Conservation (phyloP, 2,329 filamentous ascomycete genomes). For the Lojkania enalia region DNA sequence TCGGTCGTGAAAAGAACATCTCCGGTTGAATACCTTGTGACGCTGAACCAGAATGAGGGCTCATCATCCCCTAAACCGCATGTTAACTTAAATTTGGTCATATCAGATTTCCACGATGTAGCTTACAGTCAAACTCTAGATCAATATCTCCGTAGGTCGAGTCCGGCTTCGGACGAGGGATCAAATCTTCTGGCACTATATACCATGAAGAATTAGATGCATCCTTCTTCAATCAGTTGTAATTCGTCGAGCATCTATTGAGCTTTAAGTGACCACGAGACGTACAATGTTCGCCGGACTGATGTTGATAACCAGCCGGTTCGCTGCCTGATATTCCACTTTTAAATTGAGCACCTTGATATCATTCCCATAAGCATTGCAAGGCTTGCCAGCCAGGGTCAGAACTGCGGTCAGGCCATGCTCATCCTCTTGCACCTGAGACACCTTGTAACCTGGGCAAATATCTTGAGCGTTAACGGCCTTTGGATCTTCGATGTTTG, state of each 20-base stretch:
- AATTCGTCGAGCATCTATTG: slow-evolving; percentile 12
- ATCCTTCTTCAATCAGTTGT: slow-evolving; percentile 35
- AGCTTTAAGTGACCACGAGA: neutral
- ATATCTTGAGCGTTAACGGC: slow-evolving; percentile 65
- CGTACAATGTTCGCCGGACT: slow-evolving; percentile 62
- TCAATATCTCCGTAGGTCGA: slow-evolving; percentile 45
- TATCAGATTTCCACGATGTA: too few relatives aligned
- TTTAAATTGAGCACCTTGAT: slow-evolving; percentile 67
- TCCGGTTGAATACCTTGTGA: slow-evolving; percentile 60
- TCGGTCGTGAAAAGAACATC: slow-evolving; percentile 71
- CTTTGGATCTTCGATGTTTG: slow-evolving; percentile 67
- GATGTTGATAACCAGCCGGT: slow-evolving; percentile 72
- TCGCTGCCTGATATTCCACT: slow-evolving; percentile 67
- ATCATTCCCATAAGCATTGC: slow-evolving; percentile 79
- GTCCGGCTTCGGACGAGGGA: slow-evolving; percentile 60
- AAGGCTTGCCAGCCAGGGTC: slow-evolving; percentile 57
- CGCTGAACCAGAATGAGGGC: slow-evolving; percentile 60
- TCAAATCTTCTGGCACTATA: slow-evolving; percentile 64
- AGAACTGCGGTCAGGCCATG: slow-evolving; percentile 58
- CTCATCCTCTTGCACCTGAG: slow-evolving; percentile 50
- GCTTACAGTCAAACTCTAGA: slow-evolving; percentile 51
- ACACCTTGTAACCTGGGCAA: slow-evolving; percentile 64
- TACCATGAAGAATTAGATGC: slow-evolving; percentile 68
- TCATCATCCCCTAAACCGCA: slow-evolving; percentile 56
- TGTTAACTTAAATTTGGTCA: neutral